Conservation (phyloP, 2,329 filamentous ascomycete genomes). For the Verticillium nonalfalfae region DNA sequence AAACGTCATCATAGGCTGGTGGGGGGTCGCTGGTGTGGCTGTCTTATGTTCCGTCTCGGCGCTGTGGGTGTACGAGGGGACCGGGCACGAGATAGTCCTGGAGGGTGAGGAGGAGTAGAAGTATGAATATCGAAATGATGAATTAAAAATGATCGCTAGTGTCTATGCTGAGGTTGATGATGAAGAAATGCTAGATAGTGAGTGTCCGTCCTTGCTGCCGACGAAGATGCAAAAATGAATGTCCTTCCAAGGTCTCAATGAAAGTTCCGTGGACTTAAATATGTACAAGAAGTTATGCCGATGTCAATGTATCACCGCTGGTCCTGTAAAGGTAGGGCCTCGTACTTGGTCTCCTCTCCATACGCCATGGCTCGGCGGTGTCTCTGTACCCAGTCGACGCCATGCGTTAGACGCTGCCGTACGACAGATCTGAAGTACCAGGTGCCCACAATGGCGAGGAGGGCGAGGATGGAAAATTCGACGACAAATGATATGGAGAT, state of each 20-base stretch:
- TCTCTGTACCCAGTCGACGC: not conserved
- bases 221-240: not conserved
- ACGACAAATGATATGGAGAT: not conserved
- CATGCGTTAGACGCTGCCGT: not conserved
- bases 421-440: not conserved
- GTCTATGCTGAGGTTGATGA: not conserved
- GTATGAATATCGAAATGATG: constrained; percentile 4
- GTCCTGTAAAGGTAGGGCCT: not conserved
- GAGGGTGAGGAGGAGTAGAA: constrained; percentile 33
- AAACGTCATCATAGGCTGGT: constrained; percentile 41
- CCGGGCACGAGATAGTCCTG: constrained; percentile 52
- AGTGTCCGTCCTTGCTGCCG: not conserved
- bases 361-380: not conserved
- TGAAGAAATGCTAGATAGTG: not conserved
- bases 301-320: not conserved
- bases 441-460: not conserved
- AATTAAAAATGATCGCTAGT: not conserved
- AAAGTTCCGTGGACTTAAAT: not conserved
- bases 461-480: not conserved
- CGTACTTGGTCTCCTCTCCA: not conserved
- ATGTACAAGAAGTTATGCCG: not conserved
- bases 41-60: constrained; percentile 50
- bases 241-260: not conserved
- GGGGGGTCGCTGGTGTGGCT: constrained; percentile 41
- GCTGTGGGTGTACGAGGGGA: constrained; percentile 58